A percentile compares a stretch with the other conserved stretches of the same genome.
Evolutionary conservation across 2,329 filamentous ascomycete species (phyloP).

Genomic region (Claviceps sp.): DNA sequence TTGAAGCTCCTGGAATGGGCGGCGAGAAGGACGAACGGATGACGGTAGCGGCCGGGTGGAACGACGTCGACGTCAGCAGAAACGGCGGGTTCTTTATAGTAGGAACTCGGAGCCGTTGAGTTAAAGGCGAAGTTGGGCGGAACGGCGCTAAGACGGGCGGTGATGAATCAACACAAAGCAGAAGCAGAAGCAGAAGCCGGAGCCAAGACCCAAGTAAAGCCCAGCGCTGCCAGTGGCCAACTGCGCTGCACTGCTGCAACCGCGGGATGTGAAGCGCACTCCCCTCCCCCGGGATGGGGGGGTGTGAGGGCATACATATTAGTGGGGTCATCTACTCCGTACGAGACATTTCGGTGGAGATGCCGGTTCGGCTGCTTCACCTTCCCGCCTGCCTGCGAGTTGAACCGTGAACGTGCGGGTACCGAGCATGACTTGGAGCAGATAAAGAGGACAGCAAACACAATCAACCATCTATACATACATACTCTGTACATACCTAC

Average conservation of each 20-base stretch:
- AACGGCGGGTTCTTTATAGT: no score
- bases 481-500: no score
- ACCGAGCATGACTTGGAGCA: not conserved
- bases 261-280: not conserved
- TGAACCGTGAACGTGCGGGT: not conserved
- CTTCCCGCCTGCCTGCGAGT: not conserved
- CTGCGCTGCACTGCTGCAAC: not conserved
- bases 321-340: no score
- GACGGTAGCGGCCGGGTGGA: no score
- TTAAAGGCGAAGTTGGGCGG: not conserved
- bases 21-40: no score
- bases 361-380: slow-evolving; percentile 4
- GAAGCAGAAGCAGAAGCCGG: not conserved
- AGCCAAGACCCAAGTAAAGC: not conserved
- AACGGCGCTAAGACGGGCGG: slow-evolving; percentile 1
- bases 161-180: slow-evolving; percentile 1
- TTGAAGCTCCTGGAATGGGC: no score
- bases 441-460: no score
- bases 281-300: not conserved
- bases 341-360: not conserved
- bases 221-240: not conserved
- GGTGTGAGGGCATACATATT: not conserved
- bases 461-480: no score
- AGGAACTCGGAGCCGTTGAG: no score
- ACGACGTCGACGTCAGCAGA: no score